Base-by-base conservation (phyloP, 1,284 basidiomycete genomes). In the Trichosporon sp. region DNA sequence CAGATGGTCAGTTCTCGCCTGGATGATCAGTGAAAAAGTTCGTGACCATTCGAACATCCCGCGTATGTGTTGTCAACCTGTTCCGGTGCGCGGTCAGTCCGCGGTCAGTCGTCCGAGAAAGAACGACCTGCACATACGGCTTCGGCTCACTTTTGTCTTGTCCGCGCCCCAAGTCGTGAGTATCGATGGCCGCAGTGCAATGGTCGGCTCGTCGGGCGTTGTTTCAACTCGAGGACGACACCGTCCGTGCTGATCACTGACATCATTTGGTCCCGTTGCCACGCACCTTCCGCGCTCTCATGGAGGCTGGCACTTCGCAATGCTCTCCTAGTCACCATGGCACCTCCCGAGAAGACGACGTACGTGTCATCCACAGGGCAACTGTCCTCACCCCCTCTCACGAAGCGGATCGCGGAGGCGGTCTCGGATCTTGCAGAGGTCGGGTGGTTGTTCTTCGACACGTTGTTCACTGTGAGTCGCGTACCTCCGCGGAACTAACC, bases 371-470 rank as follows among this genome's bases (percentile, higher is more conserved):
- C 77, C 4, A 76, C 77, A 1, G 79, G 80, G 1, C 71, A 74
- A 1, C 68, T 81, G 9, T 70, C 71, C 7, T 23, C 71, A 12
- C 73, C 73, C n/a, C 79, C 80, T 2, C 64, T 79, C 12, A 72
- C 71, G 2, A 70, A 67, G 60, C 72, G 74, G 6, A 25, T 79
- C 18, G 68, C 69, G 7, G 65, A 71, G 12, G 62, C 68, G 2
- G 56, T 70, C 4, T 56, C 65, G 13, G 71, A 73, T 42, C 73
- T 67, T 25, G 71, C 56, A 1, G 69, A 68, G 6, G 35, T 80
- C 13, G 65, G 68, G 6, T 80, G 78, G 64, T 74, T 80, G 60
- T 81, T 80, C 73, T 66, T 78, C 23, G 77, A 79, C 67, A 82
- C 80, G 11, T 70, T 82, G 0, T 67, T 81, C 29, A 74, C 76